Evolutionary conservation across 345 rosid species (phyloP).

Genomic region (Salix udensis): DNA sequence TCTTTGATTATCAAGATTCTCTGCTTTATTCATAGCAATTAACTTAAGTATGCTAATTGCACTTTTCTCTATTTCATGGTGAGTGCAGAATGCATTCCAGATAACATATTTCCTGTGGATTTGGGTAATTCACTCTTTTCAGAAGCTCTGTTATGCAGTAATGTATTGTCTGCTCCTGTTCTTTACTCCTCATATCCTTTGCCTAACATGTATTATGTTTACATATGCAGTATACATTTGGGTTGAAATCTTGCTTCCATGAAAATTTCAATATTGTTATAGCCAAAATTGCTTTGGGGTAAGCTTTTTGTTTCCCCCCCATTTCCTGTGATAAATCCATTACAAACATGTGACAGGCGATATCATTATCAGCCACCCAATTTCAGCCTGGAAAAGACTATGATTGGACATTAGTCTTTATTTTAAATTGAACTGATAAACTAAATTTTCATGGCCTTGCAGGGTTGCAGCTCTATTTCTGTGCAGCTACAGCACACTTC

Average conservation of each 20-base stretch:
- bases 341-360: neutral
- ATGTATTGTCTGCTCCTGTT: neutral
- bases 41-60: neutral
- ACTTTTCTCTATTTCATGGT: neutral
- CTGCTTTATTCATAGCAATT: neutral
- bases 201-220: neutral
- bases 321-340: neutral
- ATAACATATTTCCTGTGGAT: slow-evolving; percentile 95
- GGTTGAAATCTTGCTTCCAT: slow-evolving; percentile 71
- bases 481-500: slow-evolving; percentile 93
- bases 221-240: slow-evolving; percentile 63
- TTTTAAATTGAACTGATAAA: neutral
- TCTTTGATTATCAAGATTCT: neutral
- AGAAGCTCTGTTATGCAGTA: neutral
- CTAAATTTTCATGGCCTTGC: slow-evolving; percentile 19
- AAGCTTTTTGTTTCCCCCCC: slow-evolving; percentile 21
- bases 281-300: slow-evolving; percentile 65
- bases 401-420: neutral
- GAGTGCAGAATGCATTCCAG: slow-evolving; percentile 89
- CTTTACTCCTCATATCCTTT: neutral
- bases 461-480: slow-evolving; percentile 56
- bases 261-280: slow-evolving; percentile 48
- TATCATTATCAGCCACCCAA: neutral
- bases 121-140: slow-evolving; percentile 52
- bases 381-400: neutral